These are phyloP conservation scores for Zygoascus meyerae DNA, from an alignment of 1,139 yeast species.

Conservation along the genomic window DNA sequence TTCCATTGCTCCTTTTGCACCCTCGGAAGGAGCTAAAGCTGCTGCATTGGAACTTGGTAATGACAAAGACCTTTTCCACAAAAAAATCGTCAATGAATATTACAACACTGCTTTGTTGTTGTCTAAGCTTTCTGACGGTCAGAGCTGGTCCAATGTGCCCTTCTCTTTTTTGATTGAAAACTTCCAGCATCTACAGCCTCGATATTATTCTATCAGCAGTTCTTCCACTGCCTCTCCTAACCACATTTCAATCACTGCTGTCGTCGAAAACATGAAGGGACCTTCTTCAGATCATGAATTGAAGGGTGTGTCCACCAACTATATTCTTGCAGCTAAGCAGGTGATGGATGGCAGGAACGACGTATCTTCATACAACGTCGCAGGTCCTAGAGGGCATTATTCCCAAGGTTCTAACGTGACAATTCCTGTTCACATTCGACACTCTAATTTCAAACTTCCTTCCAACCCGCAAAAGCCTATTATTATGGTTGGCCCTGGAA, in stretches of 20 bases:
- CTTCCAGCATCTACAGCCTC: constrained; percentile 78
- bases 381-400: constrained; percentile 74
- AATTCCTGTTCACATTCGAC: constrained; percentile 88
- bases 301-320: constrained; percentile 88
- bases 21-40: constrained; percentile 53
- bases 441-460: constrained; percentile 94
- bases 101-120: constrained; percentile 76
- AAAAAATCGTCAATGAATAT: constrained; percentile 53
- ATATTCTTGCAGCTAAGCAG: constrained; percentile 66
- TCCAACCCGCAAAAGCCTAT: constrained; percentile 76
- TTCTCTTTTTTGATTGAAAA: constrained; percentile 80
- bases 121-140: constrained; percentile 52
- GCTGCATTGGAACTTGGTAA: constrained; percentile 52
- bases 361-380: constrained; percentile 48
- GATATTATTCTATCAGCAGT: constrained; percentile 94
- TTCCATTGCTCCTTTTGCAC: constrained; percentile 80
- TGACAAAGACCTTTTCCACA: constrained; percentile 64
- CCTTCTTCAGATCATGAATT: constrained; percentile 42
- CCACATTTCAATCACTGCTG: constrained; percentile 71
- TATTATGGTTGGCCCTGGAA: constrained; percentile 95
- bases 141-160: constrained; percentile 70
- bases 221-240: constrained; percentile 76
- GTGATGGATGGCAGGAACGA: constrained; percentile 40
- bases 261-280: constrained; percentile 67
- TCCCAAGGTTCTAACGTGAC: constrained; percentile 36